Base-by-base conservation (phyloP, 176 grass and related monocot genomes). In the Eremochloa ophiuroides region DNA sequence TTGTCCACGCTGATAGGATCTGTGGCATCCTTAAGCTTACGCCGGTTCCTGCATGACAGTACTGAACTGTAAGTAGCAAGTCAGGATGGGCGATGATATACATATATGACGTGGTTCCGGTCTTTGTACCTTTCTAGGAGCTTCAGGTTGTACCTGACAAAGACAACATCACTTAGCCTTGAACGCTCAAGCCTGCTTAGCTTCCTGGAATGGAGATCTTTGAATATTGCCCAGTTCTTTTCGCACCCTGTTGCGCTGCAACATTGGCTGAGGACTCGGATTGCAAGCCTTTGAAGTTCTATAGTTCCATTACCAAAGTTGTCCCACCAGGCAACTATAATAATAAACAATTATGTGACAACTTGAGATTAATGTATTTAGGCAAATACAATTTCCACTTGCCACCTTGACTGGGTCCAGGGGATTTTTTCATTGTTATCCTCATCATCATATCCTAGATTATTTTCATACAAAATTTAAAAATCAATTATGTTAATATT, bases 281-380 rank as follows among this genome's bases (percentile, higher is more conserved):
- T 68, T 31, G 90, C 86, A 85, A 89, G 80, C 69, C 39, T 79
- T 66, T 89, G 82, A 68, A 92, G 90, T 55, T 92, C 78, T 75
- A 63, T 42, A 39, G 86, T 78, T 70, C 80, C 86, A 69, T 92
- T 86, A 17, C 86, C 90, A 38, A 92, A 89, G 63, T 92, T 84
- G 25, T 79, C 86, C 90, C 83, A 92, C 86, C 90, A 92, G 65
- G 83, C 90, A 75, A 86, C 90, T 92, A 44, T 92, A 44, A 70
- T 38, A 62, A 82, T 63, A 53, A 82, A 82, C 7, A 87, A 77
- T 64, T 16, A 85, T 78, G 37, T 44, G 26, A 58, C 30, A 25
- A 43, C 3, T 10, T 63, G 26, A 73, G 66, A 77, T 46, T 59
- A 34, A 66, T 55, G 30, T 17, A 71, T 18, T 25, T 34, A 28